Conservation (phyloP, 805 yeast species). For the Suhomyces canberraensis region DNA sequence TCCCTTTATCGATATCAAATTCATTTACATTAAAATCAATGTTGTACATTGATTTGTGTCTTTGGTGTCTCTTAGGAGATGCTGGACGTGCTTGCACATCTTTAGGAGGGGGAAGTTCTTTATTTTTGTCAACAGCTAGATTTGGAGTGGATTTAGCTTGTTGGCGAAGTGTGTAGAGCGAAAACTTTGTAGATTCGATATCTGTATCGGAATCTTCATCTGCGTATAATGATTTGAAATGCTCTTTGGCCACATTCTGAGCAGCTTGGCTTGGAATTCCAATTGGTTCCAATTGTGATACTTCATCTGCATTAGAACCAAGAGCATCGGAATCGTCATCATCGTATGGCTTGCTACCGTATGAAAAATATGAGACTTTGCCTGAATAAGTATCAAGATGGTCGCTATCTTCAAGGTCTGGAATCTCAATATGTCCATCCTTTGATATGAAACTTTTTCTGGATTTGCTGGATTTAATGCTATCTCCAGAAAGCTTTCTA, state of each 20-base stretch:
- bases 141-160: constrained; percentile 22
- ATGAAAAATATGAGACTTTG: constrained; percentile 8
- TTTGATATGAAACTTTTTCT: constrained; percentile 8
- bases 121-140: constrained; percentile 8
- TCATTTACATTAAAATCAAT: constrained; percentile 19
- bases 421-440: constrained; percentile 41
- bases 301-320: background rate
- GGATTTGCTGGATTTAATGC: constrained; percentile 7
- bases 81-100: background rate
- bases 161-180: constrained; percentile 13
- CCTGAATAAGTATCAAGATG: constrained; percentile 9
- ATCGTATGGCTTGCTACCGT: constrained; percentile 25
- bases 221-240: constrained; percentile 20
- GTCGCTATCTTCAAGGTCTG: constrained; percentile 28
- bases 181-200: constrained; percentile 21
- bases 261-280: constrained; percentile 36
- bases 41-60: constrained; percentile 38
- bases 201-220: constrained; percentile 31
- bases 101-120: constrained; percentile 4
- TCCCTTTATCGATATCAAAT: background rate
- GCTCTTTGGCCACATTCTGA: constrained; percentile 22
- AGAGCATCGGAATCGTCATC: constrained; percentile 20
- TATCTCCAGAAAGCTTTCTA: background rate
- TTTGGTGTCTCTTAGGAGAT: constrained; percentile 33
- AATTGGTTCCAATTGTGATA: constrained; percentile 27